Conservation (phyloP, 345 rosid genomes). For the Noccaea bulbosa region DNA sequence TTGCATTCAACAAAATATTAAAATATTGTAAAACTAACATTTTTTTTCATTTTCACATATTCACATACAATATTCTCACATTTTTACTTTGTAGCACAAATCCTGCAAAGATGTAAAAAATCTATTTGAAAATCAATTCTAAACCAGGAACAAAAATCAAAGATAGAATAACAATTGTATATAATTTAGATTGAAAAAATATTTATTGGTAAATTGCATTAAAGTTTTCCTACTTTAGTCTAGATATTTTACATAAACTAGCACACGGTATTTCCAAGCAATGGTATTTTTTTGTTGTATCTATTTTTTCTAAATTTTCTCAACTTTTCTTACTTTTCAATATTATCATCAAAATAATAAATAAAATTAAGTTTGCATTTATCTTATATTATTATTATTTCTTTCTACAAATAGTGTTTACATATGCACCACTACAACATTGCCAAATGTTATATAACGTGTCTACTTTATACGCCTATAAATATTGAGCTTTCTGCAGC, state of each 20-base stretch:
- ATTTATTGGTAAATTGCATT: slow-evolving; percentile 29
- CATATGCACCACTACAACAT: slow-evolving; percentile 26
- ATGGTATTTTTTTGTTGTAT: slow-evolving; percentile 21
- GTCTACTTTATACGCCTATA: slow-evolving; percentile 35
- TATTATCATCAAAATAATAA: slow-evolving; percentile 26
- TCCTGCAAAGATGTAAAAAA: slow-evolving; percentile 22
- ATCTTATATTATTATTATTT: slow-evolving; percentile 29
- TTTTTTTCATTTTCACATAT: neutral
- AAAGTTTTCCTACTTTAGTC: slow-evolving; percentile 15
- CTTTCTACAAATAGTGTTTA: slow-evolving; percentile 30
- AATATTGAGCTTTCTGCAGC: slow-evolving; percentile 26
- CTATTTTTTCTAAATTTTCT: slow-evolving; percentile 24
- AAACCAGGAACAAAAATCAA: slow-evolving; percentile 23
- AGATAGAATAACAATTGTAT: neutral
- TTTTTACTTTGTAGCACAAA: slow-evolving; percentile 19
- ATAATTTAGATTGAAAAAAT: neutral
- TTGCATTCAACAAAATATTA: no score
- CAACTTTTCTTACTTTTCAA: slow-evolving; percentile 16
- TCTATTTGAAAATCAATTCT: slow-evolving; percentile 35
- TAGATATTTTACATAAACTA: slow-evolving; percentile 41
- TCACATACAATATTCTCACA: slow-evolving; percentile 1
- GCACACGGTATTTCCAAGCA: slow-evolving; percentile 26
- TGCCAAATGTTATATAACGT: slow-evolving; percentile 37
- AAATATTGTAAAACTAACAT: neutral
- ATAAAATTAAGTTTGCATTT: slow-evolving; percentile 8